Conservation (phyloP, 148 eudicot species). For the Chenopodium suecicum region DNA sequence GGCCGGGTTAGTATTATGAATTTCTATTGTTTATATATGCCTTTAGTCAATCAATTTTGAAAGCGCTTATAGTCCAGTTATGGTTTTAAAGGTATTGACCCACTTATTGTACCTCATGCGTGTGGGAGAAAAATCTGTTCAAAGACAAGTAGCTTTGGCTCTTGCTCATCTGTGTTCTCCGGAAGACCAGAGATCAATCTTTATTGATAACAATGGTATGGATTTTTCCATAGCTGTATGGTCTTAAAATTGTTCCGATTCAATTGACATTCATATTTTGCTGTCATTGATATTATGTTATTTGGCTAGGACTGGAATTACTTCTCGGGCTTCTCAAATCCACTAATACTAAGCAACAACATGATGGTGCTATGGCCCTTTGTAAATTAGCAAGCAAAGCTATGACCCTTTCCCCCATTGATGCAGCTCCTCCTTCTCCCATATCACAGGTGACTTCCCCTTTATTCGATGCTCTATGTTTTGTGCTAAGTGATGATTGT, state of each 20-base stretch:
- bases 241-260: background rate
- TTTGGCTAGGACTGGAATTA: constrained; percentile 49
- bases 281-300: background rate
- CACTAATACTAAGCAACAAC: constrained; percentile 50
- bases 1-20: constrained; percentile 59
- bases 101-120: constrained; percentile 81
- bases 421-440: constrained; percentile 83
- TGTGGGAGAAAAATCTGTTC: constrained; percentile 56
- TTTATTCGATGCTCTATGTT: background rate
- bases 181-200: constrained; percentile 65
- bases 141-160: constrained; percentile 78
- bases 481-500: background rate
- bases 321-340: constrained; percentile 74
- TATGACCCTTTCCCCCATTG: constrained; percentile 50
- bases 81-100: constrained; percentile 52
- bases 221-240: background rate
- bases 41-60: background rate
- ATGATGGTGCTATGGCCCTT: constrained; percentile 62
- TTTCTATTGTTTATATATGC: constrained; percentile 12
- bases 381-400: constrained; percentile 68
- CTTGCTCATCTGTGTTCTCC: constrained; percentile 95
- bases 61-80: background rate
- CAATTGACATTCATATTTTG: background rate
- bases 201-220: constrained; percentile 65
- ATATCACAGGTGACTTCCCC: constrained; percentile 51